Conservation (phyloP, 2,329 filamentous ascomycete genomes). For the Trichophyton simii region DNA sequence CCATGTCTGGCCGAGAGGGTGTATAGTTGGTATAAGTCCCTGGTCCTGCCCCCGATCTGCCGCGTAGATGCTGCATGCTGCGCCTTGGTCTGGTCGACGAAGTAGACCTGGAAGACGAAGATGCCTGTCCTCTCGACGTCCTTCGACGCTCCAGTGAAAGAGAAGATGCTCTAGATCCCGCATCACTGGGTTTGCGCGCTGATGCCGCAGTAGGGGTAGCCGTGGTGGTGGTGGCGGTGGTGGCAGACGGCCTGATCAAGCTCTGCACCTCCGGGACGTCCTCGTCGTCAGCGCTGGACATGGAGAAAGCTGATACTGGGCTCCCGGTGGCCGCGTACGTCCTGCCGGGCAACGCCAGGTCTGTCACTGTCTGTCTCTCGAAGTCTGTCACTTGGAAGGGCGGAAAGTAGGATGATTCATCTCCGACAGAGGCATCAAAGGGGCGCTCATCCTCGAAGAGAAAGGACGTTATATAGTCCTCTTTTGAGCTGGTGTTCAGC, state of each 20-base stretch:
- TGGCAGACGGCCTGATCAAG: neutral
- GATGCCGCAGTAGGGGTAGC: neutral
- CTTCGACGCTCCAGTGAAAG: conserved; percentile 21
- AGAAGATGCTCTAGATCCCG: conserved; percentile 20
- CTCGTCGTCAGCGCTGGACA: conserved; percentile 4
- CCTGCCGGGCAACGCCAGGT: conserved; percentile 5
- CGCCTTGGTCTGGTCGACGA: conserved; percentile 18
- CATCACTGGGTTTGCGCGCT: neutral
- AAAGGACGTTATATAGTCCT: conserved; percentile 8
- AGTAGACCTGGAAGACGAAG: conserved; percentile 16
- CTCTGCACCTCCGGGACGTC: conserved; percentile 5
- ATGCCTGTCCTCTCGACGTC: conserved; percentile 21
- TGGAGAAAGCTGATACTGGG: conserved; percentile 8
- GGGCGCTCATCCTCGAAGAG: conserved; percentile 4
- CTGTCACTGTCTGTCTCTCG: neutral
- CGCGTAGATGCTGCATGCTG: conserved; percentile 16
- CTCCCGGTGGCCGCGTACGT: conserved; percentile 8
- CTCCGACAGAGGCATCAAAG: neutral
- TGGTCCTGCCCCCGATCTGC: conserved; percentile 21
- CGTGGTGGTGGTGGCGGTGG: neutral
- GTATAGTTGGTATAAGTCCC: conserved; percentile 20
- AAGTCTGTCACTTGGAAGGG: conserved; percentile 16
- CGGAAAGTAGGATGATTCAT: conserved; percentile 15
- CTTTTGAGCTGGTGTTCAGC: neutral
- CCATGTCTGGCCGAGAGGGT: neutral